Evolutionary conservation across 2,329 filamentous ascomycete genomes (phyloP).

Genomic region (Ceratocystis variospora): DNA sequence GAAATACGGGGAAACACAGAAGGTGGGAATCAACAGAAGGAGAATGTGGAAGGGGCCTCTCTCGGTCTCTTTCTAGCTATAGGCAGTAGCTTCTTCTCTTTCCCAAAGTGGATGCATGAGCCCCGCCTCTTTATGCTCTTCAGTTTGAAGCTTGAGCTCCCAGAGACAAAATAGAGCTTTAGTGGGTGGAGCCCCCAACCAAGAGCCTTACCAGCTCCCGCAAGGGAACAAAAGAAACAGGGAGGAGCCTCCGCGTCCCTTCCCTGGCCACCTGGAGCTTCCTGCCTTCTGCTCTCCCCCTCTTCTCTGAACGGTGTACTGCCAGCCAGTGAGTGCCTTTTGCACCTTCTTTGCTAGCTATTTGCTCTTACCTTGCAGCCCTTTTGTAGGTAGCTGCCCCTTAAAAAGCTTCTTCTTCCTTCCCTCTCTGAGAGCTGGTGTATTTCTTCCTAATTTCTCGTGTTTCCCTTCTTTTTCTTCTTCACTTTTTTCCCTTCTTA

Average conservation of each 20-base stretch:
- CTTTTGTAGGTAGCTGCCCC: conserved; percentile 18
- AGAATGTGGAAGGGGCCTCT: not conserved
- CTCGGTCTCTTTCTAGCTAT: not conserved
- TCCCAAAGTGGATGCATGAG: not conserved
- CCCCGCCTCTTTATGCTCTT: not conserved
- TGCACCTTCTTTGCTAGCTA: not conserved
- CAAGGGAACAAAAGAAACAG: not conserved
- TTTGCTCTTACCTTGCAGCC: conserved; percentile 9
- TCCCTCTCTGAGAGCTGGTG: not conserved
- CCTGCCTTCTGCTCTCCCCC: not conserved
- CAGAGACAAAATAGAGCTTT: not conserved
- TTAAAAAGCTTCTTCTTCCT: conserved; percentile 18
- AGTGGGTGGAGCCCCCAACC: not conserved
- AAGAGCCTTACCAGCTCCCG: not conserved
- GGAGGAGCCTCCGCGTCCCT: conserved; percentile 10
- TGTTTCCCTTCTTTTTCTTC: conserved; percentile 11
- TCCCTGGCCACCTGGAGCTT: conserved; percentile 2
- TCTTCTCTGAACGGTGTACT: not conserved
- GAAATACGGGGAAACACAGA: too few species aligned
- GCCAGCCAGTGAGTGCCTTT: not conserved
- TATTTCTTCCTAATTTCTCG: not conserved
- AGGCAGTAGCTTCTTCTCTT: not conserved
- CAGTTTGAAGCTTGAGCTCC: too few species aligned
- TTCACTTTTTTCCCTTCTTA: conserved; percentile 12
- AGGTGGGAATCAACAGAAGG: not conserved